Percentiles rank a stretch among this genome's conserved stretches.
Evolutionary conservation across 169 alveolate species (phyloP).

Genomic region (Plasmodium malariae): DNA sequence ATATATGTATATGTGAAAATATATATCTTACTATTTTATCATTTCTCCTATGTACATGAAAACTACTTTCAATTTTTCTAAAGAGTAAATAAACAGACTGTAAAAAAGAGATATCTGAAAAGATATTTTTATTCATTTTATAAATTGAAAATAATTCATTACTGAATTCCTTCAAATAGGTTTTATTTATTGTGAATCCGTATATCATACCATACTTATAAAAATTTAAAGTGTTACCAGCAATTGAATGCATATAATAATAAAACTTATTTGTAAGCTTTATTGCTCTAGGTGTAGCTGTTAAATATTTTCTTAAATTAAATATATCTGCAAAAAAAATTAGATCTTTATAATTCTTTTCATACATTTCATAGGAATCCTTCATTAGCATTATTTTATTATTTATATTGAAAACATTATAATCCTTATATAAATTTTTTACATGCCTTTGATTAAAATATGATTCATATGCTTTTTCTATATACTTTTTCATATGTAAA

Average conservation of each 20-base stretch:
- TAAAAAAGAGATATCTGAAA: constrained; percentile 36
- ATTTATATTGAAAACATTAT: constrained; percentile 25
- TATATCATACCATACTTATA: not conserved
- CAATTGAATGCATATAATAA: not conserved
- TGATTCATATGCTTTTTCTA: not conserved
- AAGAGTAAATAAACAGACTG: constrained; percentile 35
- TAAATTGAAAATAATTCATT: constrained; percentile 21
- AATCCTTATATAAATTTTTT: constrained; percentile 7
- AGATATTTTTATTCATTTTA: constrained; percentile 15
- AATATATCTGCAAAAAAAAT: constrained; percentile 59
- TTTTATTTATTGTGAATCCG: not conserved
- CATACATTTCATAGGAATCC: constrained; percentile 32
- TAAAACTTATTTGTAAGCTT: not conserved
- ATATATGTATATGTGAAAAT: not conserved
- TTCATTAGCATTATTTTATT: constrained; percentile 47
- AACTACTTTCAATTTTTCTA: constrained; percentile 33
- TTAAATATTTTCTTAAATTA: constrained; percentile 17
- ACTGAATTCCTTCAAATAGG: not conserved
- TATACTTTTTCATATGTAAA: not conserved
- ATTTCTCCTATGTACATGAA: constrained; percentile 27
- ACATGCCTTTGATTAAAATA: constrained; percentile 65
- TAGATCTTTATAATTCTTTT: constrained; percentile 21
- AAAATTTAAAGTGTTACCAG: not conserved
- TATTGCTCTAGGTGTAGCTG: constrained; percentile 3
- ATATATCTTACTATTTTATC: constrained; percentile 29